These are phyloP conservation scores for Marsdenia floribunda DNA, from an alignment of 257 asterid species.

Conservation along the genomic window DNA sequence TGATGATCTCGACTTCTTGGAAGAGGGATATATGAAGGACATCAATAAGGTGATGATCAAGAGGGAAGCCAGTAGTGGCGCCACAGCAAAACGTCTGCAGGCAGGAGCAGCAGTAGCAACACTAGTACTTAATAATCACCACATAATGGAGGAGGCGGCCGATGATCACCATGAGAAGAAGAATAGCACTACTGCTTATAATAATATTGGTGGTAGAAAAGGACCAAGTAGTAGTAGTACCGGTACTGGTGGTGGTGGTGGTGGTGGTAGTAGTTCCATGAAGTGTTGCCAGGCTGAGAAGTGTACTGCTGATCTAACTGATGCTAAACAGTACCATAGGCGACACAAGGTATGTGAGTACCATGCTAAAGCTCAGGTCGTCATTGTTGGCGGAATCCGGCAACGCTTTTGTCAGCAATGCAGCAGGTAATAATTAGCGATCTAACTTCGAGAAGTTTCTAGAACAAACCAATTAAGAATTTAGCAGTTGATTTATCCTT, in stretches of 20 bases:
- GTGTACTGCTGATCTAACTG: slow-evolving; percentile 48
- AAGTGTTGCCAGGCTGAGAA: slow-evolving; percentile 62
- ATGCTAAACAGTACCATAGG: slow-evolving; percentile 57
- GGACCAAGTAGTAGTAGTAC: neutral
- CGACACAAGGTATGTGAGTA: slow-evolving; percentile 67
- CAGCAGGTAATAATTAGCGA: slow-evolving; percentile 45
- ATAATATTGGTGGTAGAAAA: slow-evolving; percentile 6
- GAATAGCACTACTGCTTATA: slow-evolving; percentile 1
- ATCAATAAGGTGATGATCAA: slow-evolving; percentile 15
- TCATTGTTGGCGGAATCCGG: slow-evolving; percentile 59
- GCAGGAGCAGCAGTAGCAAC: no score
- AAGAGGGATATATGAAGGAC: slow-evolving; percentile 6
- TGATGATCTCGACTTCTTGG: neutral
- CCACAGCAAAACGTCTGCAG: neutral
- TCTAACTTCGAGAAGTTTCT: neutral
- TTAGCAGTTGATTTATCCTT: no score
- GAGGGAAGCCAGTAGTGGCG: slow-evolving; percentile 1
- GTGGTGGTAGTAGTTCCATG: slow-evolving; percentile 17
- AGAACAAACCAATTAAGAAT: neutral
- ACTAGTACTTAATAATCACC: slow-evolving; percentile 8
- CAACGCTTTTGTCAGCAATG: slow-evolving; percentile 88
- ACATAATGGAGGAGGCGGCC: slow-evolving; percentile 22
- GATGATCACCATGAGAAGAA: slow-evolving; percentile 36
- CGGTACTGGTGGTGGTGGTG: neutral
- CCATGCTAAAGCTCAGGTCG: slow-evolving; percentile 62